phyloP scores from a whole-genome alignment of 2,329 filamentous ascomycete species.

The Sphaerostilbella broomeana region DNA sequence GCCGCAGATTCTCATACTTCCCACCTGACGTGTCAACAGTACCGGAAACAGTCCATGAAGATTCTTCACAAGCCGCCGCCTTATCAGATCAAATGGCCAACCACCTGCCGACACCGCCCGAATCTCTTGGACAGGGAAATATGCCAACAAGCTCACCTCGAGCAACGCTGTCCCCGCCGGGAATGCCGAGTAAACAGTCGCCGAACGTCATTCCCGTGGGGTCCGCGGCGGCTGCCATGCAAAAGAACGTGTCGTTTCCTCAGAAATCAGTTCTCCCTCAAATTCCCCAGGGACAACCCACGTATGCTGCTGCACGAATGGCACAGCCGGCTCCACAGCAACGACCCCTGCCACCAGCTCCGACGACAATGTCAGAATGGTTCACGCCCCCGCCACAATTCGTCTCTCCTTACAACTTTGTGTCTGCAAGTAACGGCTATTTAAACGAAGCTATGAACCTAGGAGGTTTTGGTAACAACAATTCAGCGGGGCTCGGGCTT shows the following conservation, averaged over 20 bases:
- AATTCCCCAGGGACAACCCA: conserved; percentile 13
- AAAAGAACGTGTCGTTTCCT: conserved; percentile 28
- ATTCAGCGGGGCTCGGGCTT: conserved; percentile 25
- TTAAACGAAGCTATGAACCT: conserved; percentile 34
- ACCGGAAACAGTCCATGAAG: conserved; percentile 28
- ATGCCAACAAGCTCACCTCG: conserved; percentile 26
- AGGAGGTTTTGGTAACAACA: conserved; percentile 25
- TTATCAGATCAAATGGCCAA: conserved; percentile 27
- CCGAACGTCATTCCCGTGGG: conserved; percentile 25
- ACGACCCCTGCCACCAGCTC: conserved; percentile 37
- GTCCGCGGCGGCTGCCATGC: conserved; percentile 20
- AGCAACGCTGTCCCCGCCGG: conserved; percentile 33
- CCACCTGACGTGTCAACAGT: conserved; percentile 46
- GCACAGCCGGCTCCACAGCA: conserved; percentile 31
- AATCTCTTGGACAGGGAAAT: conserved; percentile 30
- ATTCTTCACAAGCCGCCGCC: conserved; percentile 27
- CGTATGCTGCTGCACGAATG: conserved; percentile 36
- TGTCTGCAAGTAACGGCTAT: conserved; percentile 34
- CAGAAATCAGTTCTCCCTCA: conserved; percentile 20
- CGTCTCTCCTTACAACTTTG: conserved; percentile 46
- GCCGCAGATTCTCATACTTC: conserved; percentile 57
- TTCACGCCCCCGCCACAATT: conserved; percentile 47
- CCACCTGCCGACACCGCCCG: conserved; percentile 39
- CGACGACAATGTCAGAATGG: conserved; percentile 43
- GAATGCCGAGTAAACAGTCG: conserved; percentile 26